These are phyloP conservation scores for Drechslera avenae DNA, from an alignment of 2,329 filamentous ascomycete species.

Conservation along the genomic window DNA sequence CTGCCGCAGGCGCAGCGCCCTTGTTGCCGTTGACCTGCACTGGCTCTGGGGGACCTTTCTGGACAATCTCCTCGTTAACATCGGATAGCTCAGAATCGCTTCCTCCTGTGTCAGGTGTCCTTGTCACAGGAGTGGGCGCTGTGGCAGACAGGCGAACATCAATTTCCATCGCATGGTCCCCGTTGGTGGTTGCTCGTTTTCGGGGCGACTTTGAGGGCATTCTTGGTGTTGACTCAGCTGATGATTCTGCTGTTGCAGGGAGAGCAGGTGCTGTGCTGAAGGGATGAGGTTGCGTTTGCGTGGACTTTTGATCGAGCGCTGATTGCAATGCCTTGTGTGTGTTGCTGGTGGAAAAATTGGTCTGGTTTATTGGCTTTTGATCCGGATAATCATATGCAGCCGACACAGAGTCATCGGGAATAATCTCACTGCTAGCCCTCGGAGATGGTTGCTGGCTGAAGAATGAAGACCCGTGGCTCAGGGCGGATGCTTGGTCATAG, in stretches of 20 bases:
- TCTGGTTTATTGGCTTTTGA: conserved; percentile 9
- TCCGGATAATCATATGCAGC: conserved; percentile 27
- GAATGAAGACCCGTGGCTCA: conserved; percentile 41
- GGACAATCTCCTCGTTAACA: conserved; percentile 47
- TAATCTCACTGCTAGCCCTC: conserved; percentile 31
- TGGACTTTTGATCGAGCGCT: conserved; percentile 17
- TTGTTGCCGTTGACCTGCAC: conserved; percentile 27
- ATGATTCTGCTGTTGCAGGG: conserved; percentile 24
- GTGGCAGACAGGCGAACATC: conserved; percentile 34
- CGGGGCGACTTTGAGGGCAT: conserved; percentile 41
- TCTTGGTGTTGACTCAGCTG: conserved; percentile 32
- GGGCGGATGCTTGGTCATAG: conserved; percentile 23
- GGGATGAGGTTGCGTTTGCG: conserved; percentile 26
- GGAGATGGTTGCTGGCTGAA: conserved; percentile 29
- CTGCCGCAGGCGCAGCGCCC: conserved; percentile 9
- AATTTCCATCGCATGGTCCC: conserved; percentile 26
- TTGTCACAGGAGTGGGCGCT: conserved; percentile 33
- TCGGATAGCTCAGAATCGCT: conserved; percentile 47
- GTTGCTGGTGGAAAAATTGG: conserved; percentile 20
- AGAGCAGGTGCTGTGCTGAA: conserved; percentile 38
- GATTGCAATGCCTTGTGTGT: conserved; percentile 26
- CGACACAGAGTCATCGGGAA: conserved; percentile 33
- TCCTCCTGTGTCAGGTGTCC: conserved; percentile 35
- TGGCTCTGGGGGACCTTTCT: conserved; percentile 42
- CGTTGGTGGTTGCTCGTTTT: conserved; percentile 36